phyloP scores from a whole-genome alignment of 345 rosid species.

The Citrus glauca region DNA sequence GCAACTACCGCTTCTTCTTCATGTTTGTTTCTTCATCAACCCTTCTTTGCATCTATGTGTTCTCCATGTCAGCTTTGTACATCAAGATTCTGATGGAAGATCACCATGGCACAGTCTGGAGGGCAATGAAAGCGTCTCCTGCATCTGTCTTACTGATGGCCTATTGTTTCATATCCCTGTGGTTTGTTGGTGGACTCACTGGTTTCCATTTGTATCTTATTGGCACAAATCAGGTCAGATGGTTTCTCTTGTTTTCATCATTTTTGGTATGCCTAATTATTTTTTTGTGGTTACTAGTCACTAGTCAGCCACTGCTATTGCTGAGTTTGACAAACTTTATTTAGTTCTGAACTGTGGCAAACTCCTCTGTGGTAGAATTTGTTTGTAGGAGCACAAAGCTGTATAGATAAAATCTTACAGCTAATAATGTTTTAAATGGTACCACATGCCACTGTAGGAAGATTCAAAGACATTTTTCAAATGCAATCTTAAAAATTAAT shows the following conservation, averaged over 20 bases:
- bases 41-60: conserved; percentile 87
- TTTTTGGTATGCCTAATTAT: neutral
- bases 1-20: conserved; percentile 94
- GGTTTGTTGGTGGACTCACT: conserved; percentile 97
- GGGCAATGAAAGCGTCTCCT: conserved; percentile 86
- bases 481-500: neutral
- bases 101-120: conserved; percentile 67
- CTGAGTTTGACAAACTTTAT: neutral
- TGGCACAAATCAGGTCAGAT: conserved; percentile 81
- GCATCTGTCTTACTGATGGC: conserved; percentile 75
- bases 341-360: neutral
- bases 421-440: neutral
- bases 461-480: neutral
- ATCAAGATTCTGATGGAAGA: conserved; percentile 80
- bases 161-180: conserved; percentile 76
- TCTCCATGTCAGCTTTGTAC: conserved; percentile 77
- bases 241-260: neutral
- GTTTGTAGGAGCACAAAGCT: neutral
- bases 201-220: conserved; percentile 93
- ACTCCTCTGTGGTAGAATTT: neutral
- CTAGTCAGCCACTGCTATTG: neutral
- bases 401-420: neutral
- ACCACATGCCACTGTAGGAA: neutral
- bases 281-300: neutral
- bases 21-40: conserved; percentile 89